Conservation (phyloP, 306 rosid species). For the Phaseolus lunatus region DNA sequence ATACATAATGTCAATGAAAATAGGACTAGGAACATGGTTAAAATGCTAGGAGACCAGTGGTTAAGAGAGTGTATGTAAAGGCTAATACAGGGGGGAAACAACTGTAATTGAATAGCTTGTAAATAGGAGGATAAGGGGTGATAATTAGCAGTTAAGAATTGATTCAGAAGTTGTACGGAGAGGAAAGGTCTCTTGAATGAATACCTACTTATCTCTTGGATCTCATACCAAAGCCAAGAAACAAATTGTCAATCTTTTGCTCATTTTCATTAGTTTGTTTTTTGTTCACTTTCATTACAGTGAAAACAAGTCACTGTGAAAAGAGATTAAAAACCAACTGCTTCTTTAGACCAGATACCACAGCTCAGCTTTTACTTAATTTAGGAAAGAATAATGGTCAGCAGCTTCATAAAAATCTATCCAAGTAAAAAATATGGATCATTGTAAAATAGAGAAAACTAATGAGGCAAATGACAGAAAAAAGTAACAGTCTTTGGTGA, state of each 20-base stretch:
- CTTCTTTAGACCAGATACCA: constrained; percentile 7
- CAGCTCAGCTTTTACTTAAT: constrained; percentile 19
- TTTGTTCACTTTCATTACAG: background rate
- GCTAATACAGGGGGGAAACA: too few species aligned
- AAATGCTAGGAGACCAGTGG: background rate
- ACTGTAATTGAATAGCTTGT: too few species aligned
- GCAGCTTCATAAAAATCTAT: background rate
- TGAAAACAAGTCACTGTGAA: background rate
- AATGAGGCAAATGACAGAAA: constrained; percentile 8
- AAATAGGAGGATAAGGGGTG: too few species aligned
- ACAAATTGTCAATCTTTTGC: background rate
- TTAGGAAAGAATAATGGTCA: background rate
- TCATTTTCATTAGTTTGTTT: background rate
- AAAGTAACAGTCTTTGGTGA: background rate
- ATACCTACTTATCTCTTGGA: constrained; percentile 20
- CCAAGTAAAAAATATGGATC: background rate
- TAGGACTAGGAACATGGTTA: constrained; percentile 12
- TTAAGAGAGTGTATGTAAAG: too few species aligned
- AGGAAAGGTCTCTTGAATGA: background rate
- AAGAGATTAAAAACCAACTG: background rate
- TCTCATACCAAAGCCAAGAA: background rate
- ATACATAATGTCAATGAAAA: background rate
- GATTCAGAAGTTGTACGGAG: background rate
- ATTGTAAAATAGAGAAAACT: constrained; percentile 19
- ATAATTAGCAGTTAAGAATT: too few species aligned